These are phyloP conservation scores for Piper longum DNA, from an alignment of 164 flowering plant species.

Conservation along the genomic window DNA sequence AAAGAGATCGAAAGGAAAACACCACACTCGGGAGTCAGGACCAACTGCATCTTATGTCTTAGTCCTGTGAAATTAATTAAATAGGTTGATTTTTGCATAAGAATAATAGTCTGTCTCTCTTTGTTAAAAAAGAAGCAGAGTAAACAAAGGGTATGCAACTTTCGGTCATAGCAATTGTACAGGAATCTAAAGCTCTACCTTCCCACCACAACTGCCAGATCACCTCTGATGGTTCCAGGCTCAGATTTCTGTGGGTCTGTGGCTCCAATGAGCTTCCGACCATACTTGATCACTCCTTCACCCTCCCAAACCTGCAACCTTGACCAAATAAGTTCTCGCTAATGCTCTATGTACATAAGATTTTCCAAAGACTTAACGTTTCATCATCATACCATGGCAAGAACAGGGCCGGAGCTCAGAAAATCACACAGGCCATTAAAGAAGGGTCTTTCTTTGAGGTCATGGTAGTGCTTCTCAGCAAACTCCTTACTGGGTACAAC, in stretches of 20 bases:
- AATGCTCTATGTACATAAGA: no score
- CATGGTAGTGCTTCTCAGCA: constrained; percentile 92
- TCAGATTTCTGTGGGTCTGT: constrained; percentile 97
- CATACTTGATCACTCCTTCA: constrained; percentile 89
- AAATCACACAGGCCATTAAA: constrained; percentile 83
- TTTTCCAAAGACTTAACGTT: neutral
- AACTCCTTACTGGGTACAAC: constrained; percentile 79
- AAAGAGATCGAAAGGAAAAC: no score
- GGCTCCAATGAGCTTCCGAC: constrained; percentile 94
- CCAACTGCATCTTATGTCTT: no score
- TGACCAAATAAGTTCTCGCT: neutral
- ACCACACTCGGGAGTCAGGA: no score
- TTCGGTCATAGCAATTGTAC: no score
- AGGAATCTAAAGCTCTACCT: constrained; percentile 35
- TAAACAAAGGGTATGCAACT: no score
- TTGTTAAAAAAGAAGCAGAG: no score
- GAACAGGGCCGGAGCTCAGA: constrained; percentile 97
- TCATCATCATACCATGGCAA: constrained; percentile 68
- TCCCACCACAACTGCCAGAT: constrained; percentile 92
- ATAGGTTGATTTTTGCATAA: no score
- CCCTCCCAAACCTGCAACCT: constrained; percentile 92
- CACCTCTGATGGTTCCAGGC: constrained; percentile 99
- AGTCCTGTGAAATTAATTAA: no score
- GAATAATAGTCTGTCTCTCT: no score
- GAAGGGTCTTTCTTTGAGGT: constrained; percentile 89